Base-by-base conservation (phyloP, 2,329 filamentous ascomycete species). In the Chrysoporthe cubensis region DNA sequence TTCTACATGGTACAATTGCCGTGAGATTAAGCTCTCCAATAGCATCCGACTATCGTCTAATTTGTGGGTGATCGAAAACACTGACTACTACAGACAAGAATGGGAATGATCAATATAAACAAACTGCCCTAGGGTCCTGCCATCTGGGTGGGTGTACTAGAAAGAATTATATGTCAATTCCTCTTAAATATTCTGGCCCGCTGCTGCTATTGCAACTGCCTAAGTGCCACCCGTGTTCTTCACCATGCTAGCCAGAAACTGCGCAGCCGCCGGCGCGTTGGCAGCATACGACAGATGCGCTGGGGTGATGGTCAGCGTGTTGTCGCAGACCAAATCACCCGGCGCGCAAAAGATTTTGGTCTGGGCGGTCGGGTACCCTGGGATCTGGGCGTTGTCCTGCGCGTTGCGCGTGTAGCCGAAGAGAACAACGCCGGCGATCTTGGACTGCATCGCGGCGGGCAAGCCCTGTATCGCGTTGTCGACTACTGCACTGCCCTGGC, bases 401-500 rank as follows among this genome's bases (percentile, higher is more conserved):
- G 65, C 21, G 69, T 75, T 75, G 42, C 71, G 73, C 26, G 74
- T 76, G 67, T 72, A 74, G 7, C 76, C 76, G 42, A 74, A 78
- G 18, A 78, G 61, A 14, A 74, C 75, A 14, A 76, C 76, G 3
- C 72, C 76, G 60, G 73, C 72, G 61, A 78, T 69, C 68, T 70
- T 70, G 4, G 59, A 52, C 59, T 73, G 46, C 18, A 65, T 57
- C 1, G 57, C 67, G 11, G 59, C 37, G 18, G 70, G 60, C 13
- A 79, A 62, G 9, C 69, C 67, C 62, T 76, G 71, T 43, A 79
- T 70, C 9, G 76, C 72, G 60, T 74, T 73, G 57, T 75, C 71
- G 48, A 78, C 75, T 64, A 79, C 76, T 6, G 77, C 77, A 14
- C 72, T 74, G 46, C 77, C 77, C 72, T 79, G 65, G 26, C 66